Evolutionary conservation across 768 basidiomycete genomes (phyloP), one percentile per base, ranked within the genome.

Genomic region (Mycena epipterygia): DNA sequence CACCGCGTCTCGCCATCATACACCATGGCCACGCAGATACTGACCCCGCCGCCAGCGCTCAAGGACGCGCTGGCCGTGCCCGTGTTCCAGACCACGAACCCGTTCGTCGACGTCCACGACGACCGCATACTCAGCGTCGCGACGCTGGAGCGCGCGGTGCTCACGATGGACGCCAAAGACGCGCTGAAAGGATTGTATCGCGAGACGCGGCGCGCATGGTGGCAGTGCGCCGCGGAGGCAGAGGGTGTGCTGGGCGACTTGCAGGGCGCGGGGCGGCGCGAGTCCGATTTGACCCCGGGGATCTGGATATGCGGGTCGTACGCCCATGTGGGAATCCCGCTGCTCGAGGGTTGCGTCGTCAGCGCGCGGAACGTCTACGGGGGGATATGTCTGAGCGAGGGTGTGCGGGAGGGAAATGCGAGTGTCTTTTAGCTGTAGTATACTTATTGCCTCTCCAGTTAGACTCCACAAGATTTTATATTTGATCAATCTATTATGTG

Each of bases 321-420:
- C 77, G 91, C 89, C 17, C 87, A 89, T 74, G 80, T 85, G 21
- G 93, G 94, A 0, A 93, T 95, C 53, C 94, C 93, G 12, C 78
- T 95, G 62, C 80, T 95, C 55, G 94, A 95, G 75, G 93, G 93
- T 3, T 95, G 94, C 77, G 93, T 94, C 16, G 86, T 87, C 23
- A 92, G 92, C 74, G 91, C 92, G n/a, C 84, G 85, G 77, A 84
- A 84, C 55, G 89, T 91, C 13, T 73, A 73, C 13, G n/a, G 82
- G 30, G 73, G 64, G 23, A 75, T 75, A 35, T 73, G 69, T n/a
- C 29, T 70, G 48, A 71, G 72, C 57, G 74, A 75, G 46, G 68
- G 65, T 1, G 32, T 73, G 2, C 52, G 30, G 32, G 59, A 59
- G 5, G 64, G 51, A 14, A 49, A 46, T 44, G 61, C 64, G 46